Evolutionary conservation across 2,329 filamentous ascomycete species (phyloP).

Genomic region (Aspergillus udagawae): DNA sequence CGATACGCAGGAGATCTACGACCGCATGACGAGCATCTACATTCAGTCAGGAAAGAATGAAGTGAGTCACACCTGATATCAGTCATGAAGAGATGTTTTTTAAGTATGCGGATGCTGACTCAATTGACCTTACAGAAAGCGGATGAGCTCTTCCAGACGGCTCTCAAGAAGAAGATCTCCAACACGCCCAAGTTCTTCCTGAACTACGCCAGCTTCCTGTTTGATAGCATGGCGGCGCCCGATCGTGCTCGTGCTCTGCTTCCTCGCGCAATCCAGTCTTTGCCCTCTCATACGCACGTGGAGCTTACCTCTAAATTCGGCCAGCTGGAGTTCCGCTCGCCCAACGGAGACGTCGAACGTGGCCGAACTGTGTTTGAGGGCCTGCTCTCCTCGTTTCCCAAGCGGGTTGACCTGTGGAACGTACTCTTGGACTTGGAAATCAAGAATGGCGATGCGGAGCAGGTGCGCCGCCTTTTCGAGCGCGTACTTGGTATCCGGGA

Average conservation of each 20-base stretch:
- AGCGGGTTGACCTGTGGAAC: constrained; percentile 90
- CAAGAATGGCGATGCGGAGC: constrained; percentile 54
- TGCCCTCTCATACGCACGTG: constrained; percentile 66
- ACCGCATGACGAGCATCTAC: constrained; percentile 88
- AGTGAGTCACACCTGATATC: constrained; percentile 51
- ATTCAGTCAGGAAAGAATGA: constrained; percentile 83
- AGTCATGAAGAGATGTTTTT: neutral
- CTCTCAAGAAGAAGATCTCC: constrained; percentile 88
- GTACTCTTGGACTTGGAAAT: constrained; percentile 84
- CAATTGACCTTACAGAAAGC: constrained; percentile 61
- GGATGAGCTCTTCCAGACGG: constrained; percentile 78
- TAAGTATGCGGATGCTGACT: constrained; percentile 18
- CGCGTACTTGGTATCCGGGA: constrained; percentile 56
- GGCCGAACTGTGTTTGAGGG: constrained; percentile 94
- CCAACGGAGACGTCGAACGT: constrained; percentile 78
- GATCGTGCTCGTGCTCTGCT: constrained; percentile 75
- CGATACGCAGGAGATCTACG: constrained; percentile 82
- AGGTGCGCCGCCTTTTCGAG: constrained; percentile 76
- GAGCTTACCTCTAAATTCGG: constrained; percentile 83
- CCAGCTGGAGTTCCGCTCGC: constrained; percentile 82
- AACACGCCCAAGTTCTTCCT: constrained; percentile 77
- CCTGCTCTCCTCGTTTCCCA: constrained; percentile 77
- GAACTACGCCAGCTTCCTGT: constrained; percentile 92
- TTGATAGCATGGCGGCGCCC: constrained; percentile 66
- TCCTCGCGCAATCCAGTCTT: constrained; percentile 76